Base-by-base conservation (phyloP, 208 protist species). In the Leishmania martiniquensis region DNA sequence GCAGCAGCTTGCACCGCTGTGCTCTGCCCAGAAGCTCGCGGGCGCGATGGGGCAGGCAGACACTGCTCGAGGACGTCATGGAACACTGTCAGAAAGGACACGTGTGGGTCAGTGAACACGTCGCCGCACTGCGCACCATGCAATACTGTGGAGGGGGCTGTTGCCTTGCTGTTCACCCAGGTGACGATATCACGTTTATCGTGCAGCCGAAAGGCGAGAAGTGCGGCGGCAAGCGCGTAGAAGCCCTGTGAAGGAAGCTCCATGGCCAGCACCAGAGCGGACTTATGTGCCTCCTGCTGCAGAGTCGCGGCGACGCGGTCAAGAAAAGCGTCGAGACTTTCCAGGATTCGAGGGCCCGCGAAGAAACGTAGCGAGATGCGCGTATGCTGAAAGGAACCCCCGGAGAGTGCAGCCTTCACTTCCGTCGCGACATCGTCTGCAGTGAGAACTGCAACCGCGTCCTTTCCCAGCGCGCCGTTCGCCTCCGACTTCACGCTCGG, bases 181-280 rank as follows among this genome's bases (percentile, higher is more conserved):
- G 7, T 15, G 9, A 10, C 2, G 1, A 65, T 60, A 10, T 78
- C 67, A 2, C 75, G 79, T 1, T 7, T 75, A 51, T 66, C 55
- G 44, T 68, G 74, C 57, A 83, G 67, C 17, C 79, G 79, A 32
- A 76, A 76, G 10, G 59, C 79, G 22, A 83, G 39, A 20, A 83
- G 47, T 29, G 65, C 68, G 0, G 79, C 79, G 39, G 74, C 79
- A n/a, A 83, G 49, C 32, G 74, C 75, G 39, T 76, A 83, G n/a
- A 83, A 83, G 25, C 47, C 49, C 44, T 83, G 74, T 10, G 73
- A 68, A 1, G 74, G 67, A 1, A 65, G 13, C 9, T 83, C 79
- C n/a, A 76, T 37, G 22, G 67, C 73, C 44, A 83, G 51, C 68
- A 83, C 79, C 20, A 83, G 59, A 7, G 55, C 72, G 12, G 73